Conservation (phyloP, 129 eudicot genomes). For the Pulicaria dysenterica region DNA sequence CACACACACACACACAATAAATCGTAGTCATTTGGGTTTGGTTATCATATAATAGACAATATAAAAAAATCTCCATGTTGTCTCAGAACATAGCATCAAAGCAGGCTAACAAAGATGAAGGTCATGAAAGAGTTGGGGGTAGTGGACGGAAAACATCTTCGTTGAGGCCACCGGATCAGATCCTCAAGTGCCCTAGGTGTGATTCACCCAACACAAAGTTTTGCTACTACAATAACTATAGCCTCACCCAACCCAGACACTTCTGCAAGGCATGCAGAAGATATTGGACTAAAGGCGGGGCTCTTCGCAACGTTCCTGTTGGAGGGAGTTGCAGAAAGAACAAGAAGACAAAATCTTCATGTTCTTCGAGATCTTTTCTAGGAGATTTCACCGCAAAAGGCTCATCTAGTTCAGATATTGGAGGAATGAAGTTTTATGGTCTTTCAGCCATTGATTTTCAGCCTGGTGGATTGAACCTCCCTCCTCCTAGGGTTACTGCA, state of each 20-base stretch:
- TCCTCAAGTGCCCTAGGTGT: conserved; percentile 76
- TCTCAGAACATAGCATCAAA: conserved; percentile 42
- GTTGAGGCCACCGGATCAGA: conserved; percentile 40
- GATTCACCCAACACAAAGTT: conserved; percentile 90
- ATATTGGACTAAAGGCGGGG: conserved; percentile 91
- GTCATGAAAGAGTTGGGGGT: conserved; percentile 31
- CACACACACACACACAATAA: background rate
- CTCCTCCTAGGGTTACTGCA: conserved; percentile 31
- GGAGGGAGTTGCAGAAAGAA: conserved; percentile 84
- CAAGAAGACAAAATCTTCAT: conserved; percentile 54
- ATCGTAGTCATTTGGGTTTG: conserved; percentile 26
- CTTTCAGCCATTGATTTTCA: conserved; percentile 67
- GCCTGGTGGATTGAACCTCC: conserved; percentile 49
- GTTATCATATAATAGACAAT: conserved; percentile 8
- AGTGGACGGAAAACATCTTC: conserved; percentile 33
- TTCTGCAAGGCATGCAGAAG: conserved; percentile 88
- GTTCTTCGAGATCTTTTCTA: conserved; percentile 31
- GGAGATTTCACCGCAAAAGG: conserved; percentile 36
- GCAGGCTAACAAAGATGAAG: conserved; percentile 43
- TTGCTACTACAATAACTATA: conserved; percentile 94
- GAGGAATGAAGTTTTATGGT: conserved; percentile 58
- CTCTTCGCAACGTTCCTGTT: conserved; percentile 76
- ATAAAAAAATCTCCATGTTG: conserved; percentile 36
- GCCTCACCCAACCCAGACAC: conserved; percentile 84
- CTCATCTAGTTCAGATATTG: conserved; percentile 32